A percentile compares a stretch with the other conserved stretches of the same genome.
Evolutionary conservation across 2,329 filamentous ascomycete genomes (phyloP).

Genomic region (Tolypocladium tundrense): DNA sequence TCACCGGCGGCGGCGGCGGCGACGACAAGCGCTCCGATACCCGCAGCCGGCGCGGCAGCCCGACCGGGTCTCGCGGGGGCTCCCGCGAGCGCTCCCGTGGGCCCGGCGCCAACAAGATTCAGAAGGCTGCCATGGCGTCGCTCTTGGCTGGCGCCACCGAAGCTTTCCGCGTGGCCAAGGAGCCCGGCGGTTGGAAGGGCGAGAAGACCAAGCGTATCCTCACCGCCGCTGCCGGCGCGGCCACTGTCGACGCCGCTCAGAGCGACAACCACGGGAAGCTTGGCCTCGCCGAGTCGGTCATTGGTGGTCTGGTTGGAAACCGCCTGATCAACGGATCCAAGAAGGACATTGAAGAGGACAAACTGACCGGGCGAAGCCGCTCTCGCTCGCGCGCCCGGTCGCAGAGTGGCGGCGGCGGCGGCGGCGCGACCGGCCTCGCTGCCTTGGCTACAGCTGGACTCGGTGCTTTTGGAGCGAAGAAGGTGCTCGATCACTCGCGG

Average conservation of each 20-base stretch:
- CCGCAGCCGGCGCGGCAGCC: conserved; percentile 38
- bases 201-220: conserved; percentile 86
- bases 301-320: conserved; percentile 81
- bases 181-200: conserved; percentile 81
- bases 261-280: conserved; percentile 69
- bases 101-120: conserved; percentile 47
- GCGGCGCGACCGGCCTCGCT: conserved; percentile 42
- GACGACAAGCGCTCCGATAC: conserved; percentile 29
- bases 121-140: conserved; percentile 85
- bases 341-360: conserved; percentile 54
- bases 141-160: conserved; percentile 84
- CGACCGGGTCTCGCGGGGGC: conserved; percentile 34
- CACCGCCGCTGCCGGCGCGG: conserved; percentile 77
- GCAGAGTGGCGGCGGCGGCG: conserved; percentile 29
- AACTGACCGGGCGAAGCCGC: conserved; percentile 51
- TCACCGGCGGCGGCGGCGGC: conserved; percentile 34
- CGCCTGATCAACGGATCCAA: conserved; percentile 73
- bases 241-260: conserved; percentile 71
- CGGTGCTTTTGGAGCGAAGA: conserved; percentile 52
- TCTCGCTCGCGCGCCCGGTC: conserved; percentile 59
- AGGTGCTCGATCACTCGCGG: conserved; percentile 45
- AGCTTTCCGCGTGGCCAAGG: conserved; percentile 82
- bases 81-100: conserved; percentile 45
- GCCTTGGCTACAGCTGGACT: conserved; percentile 53
- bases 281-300: conserved; percentile 74